phyloP scores from a whole-genome alignment of 257 asterid species.

The Marsdenia floribunda region DNA sequence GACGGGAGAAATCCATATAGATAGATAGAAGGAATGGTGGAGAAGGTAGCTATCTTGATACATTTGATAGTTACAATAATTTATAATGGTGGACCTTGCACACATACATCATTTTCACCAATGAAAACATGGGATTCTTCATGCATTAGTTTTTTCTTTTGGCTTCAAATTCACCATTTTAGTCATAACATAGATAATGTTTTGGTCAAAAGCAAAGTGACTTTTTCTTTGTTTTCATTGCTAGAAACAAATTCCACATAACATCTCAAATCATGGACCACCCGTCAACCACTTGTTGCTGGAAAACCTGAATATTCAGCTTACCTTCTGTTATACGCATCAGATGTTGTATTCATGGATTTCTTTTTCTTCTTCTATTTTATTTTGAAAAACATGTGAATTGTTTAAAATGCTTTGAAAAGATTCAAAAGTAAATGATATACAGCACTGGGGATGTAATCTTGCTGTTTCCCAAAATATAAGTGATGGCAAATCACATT shows the following conservation, averaged over 20 bases:
- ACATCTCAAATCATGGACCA: neutral
- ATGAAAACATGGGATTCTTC: too few relatives aligned
- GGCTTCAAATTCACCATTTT: too few relatives aligned
- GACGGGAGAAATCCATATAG: too few relatives aligned
- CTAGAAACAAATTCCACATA: neutral
- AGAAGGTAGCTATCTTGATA: too few relatives aligned
- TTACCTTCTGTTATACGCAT: neutral
- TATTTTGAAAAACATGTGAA: neutral
- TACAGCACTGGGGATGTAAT: neutral
- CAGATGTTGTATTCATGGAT: neutral
- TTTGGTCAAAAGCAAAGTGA: neutral
- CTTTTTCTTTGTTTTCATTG: neutral
- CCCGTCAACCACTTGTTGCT: neutral
- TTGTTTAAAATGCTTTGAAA: neutral
- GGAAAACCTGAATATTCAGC: neutral
- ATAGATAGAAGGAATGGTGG: too few relatives aligned
- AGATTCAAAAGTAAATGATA: neutral
- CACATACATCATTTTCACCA: too few relatives aligned
- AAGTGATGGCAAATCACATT: too few relatives aligned
- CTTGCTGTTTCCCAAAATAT: too few relatives aligned
- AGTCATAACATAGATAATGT: neutral
- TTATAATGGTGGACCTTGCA: too few relatives aligned
- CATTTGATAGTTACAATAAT: too few relatives aligned
- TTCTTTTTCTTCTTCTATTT: neutral
- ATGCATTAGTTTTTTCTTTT: too few relatives aligned